Conservation (phyloP, 148 eudicot genomes). For the Fagopyrum esculentum region DNA sequence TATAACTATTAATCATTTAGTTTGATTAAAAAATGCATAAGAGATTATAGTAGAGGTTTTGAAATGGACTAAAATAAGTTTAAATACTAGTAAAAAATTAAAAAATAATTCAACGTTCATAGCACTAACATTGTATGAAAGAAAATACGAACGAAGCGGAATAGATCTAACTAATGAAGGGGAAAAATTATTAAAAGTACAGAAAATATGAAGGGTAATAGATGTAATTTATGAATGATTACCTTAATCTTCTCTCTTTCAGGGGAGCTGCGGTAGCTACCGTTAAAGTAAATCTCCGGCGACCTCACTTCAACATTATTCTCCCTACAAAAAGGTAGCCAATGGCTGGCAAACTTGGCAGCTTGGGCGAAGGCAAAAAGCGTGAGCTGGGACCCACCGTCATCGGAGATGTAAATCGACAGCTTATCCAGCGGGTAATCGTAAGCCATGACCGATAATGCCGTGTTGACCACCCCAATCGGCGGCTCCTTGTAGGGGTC, state of each 20-base stretch:
- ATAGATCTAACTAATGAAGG: no score
- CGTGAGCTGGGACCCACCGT: constrained; percentile 69
- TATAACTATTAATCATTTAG: no score
- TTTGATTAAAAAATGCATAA: no score
- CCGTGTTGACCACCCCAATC: constrained; percentile 62
- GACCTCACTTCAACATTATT: constrained; percentile 36
- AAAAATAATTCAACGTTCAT: no score
- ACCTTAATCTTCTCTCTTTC: constrained; percentile 54
- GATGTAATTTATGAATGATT: not conserved
- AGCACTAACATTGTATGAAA: no score
- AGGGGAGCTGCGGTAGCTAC: constrained; percentile 9
- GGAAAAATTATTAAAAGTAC: no score
- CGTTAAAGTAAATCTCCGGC: constrained; percentile 50
- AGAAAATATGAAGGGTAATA: no score
- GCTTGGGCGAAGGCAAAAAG: constrained; percentile 77
- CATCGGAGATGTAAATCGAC: constrained; percentile 80
- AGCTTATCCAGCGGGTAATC: constrained; percentile 67
- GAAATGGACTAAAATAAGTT: no score
- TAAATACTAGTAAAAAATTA: no score
- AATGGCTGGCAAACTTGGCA: constrained; percentile 49
- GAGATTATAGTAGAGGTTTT: no score
- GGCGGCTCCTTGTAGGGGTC: constrained; percentile 88
- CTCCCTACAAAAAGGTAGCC: constrained; percentile 69
- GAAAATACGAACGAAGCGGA: no score
- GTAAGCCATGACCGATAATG: constrained; percentile 76